Base-by-base conservation (phyloP, 768 basidiomycete genomes). In the Lactarius hatsudake region DNA sequence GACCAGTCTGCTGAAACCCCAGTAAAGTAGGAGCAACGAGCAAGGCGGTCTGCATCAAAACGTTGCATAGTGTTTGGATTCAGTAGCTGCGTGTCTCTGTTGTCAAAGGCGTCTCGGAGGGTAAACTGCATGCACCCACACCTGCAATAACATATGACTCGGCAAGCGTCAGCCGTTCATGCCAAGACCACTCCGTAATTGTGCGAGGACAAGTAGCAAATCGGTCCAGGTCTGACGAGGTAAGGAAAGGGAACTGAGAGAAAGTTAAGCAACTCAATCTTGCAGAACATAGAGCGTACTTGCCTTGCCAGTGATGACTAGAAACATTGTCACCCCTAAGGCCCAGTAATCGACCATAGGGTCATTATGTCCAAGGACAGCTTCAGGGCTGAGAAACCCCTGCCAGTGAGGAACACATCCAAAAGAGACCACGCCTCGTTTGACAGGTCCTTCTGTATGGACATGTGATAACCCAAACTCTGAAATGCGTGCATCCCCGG, bases 341-440 rank as follows among this genome's bases (percentile, higher is more conserved):
- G 65, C 48, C 65, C 65, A 66, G 51, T 53, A 66, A 36, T 66
- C 65, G 12, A 61, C 26, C 60, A 61, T 66, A 23, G 53, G 59
- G 54, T 66, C 36, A 60, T 43, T 30, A 15, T 23, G 34, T 9
- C 65, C 65, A 45, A 26, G 20, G n/a, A 18, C n/a, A 18, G 51
- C 59, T 38, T 66, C 65, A 12, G 59, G 65, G n/a, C 65, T 36
- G 45, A 51, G 59, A 40, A 45, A 61, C 30, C 28, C 45, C 15
- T 30, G 51, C 18, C 43, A 53, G 5, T 48, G 59, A 3, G 51
- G n/a, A 18, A 36, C 38, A 26, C 55, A 53, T 15, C 40, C 17
- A 28, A 61, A 18, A 17, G 28, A 23, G 12, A 53, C 26, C n/a
- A 12, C 28, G 9, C 60, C 15, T 10, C 61, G 66, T 13, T 40